phyloP scores from a whole-genome alignment of 441 rosid genomes.

The Iberis amara region DNA sequence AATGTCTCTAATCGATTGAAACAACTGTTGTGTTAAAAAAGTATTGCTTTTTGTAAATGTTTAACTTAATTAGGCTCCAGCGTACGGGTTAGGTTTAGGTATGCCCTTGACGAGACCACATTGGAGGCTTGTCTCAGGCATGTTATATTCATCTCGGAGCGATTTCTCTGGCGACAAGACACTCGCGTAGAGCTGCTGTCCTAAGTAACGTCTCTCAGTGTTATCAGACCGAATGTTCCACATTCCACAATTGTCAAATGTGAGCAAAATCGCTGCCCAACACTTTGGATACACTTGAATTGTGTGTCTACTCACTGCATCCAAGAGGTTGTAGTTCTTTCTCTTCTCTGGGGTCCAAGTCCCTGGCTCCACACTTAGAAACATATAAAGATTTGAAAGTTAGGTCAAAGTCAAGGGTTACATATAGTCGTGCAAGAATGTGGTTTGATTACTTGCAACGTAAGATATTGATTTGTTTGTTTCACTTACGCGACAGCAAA shows the following conservation, averaged over 20 bases:
- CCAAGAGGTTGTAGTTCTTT: conserved; percentile 54
- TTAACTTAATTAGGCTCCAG: conserved; percentile 29
- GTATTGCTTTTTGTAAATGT: not conserved
- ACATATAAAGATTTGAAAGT: not conserved
- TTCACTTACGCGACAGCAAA: conserved; percentile 57
- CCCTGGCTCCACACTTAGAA: conserved; percentile 54
- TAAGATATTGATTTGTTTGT: conserved; percentile 7
- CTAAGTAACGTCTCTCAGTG: conserved; percentile 52
- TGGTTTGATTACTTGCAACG: not conserved
- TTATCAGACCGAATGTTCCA: conserved; percentile 72
- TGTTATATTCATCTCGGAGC: conserved; percentile 63
- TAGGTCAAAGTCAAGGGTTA: conserved; percentile 8
- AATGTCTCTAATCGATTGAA: conserved; percentile 15
- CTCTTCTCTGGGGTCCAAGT: conserved; percentile 68
- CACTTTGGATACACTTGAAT: conserved; percentile 71
- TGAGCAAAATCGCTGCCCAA: conserved; percentile 65
- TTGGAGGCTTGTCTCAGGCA: conserved; percentile 48
- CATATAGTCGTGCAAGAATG: conserved; percentile 2
- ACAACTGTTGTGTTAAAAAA: conserved; percentile 3
- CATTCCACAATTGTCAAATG: conserved; percentile 81
- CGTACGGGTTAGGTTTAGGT: conserved; percentile 57
- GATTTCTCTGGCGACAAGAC: conserved; percentile 27
- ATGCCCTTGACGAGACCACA: conserved; percentile 48
- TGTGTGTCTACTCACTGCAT: conserved; percentile 74
- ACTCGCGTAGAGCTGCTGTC: conserved; percentile 62